Base-by-base conservation (phyloP, 2,329 filamentous ascomycete species). In the Fusarium tupiense region DNA sequence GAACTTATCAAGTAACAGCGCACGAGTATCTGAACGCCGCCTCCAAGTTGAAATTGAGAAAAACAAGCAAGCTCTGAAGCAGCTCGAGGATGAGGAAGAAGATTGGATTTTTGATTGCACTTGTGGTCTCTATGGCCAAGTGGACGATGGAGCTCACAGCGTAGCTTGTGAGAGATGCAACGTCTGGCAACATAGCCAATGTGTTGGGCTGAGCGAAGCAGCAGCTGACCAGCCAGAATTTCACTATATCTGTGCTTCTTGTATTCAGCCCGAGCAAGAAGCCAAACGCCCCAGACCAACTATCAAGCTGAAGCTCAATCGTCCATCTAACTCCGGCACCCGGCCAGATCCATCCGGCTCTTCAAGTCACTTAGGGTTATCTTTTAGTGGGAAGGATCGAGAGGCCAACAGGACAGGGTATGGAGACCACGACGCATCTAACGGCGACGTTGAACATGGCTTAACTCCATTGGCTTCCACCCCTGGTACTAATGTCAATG, bases 181-280 rank as follows among this genome's bases (percentile, higher is more conserved):
- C 80, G 92, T 97, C 54, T 99, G 96, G 96, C 96, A 98, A 81
- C 96, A 99, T 80, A 97, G 95, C 86, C 94, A 93, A 78, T 99
- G 96, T 80, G 89, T 98, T 68, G 92, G 92, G 46, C 93, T 98
- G 72, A 89, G 89, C 52, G 90, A 97, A 77, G 85, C 88, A 68
- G 93, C 95, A 71, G 95, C 95, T 2, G 96, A 98, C 73, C 88
- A 91, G 53, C 91, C 94, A 4, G 93, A 97, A 74, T 98, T 98
- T 78, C 91, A 94, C 70, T 98, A 98, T 79, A 83, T 98, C 73
- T 98, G 96, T 84, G 85, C 85, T 40, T 91, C 92, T 54, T 99
- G 96, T 85, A 91, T 90, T 76, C 90, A 88, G 22, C 91, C 90
- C 67, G 89, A 91, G 71, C 87, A 92, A 90, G 74, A 84, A 78